A percentile compares a stretch with the other conserved stretches of the same genome.
Evolutionary conservation across 2,329 filamentous ascomycete species (phyloP).

Genomic region (Exophiala spinifera): DNA sequence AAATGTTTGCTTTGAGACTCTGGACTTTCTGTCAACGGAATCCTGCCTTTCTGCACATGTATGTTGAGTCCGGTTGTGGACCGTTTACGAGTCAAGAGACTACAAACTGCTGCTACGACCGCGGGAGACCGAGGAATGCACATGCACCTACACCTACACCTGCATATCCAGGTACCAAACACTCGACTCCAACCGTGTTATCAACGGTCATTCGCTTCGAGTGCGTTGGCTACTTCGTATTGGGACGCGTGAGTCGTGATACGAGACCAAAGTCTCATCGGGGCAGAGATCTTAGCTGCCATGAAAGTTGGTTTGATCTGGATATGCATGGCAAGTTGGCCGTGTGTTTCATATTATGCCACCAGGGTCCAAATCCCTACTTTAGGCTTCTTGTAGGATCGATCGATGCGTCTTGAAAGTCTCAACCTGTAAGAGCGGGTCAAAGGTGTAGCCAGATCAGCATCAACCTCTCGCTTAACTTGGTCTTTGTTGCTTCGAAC

Average conservation of each 20-base stretch:
- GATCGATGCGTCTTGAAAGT: too few relatives aligned
- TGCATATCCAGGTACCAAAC: too few relatives aligned
- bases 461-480: background rate
- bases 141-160: background rate
- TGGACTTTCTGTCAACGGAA: background rate
- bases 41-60: background rate
- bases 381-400: conserved; percentile 5
- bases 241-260: background rate
- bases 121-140: background rate
- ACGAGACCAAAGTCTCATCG: background rate
- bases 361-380: background rate
- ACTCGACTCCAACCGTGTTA: background rate
- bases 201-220: background rate
- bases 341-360: conserved; percentile 22
- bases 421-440: conserved; percentile 1
- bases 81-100: background rate
- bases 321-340: conserved; percentile 1
- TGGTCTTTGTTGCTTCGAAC: background rate
- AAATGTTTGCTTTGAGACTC: background rate
- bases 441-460: background rate
- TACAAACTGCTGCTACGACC: background rate
- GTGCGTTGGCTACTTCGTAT: background rate
- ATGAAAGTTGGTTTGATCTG: background rate
- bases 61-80: background rate
- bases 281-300: background rate